Evolutionary conservation across 495 filamentous ascomycete genomes (phyloP), one percentile per base, ranked within the genome.

Genomic region (Articulospora tetracladia): DNA sequence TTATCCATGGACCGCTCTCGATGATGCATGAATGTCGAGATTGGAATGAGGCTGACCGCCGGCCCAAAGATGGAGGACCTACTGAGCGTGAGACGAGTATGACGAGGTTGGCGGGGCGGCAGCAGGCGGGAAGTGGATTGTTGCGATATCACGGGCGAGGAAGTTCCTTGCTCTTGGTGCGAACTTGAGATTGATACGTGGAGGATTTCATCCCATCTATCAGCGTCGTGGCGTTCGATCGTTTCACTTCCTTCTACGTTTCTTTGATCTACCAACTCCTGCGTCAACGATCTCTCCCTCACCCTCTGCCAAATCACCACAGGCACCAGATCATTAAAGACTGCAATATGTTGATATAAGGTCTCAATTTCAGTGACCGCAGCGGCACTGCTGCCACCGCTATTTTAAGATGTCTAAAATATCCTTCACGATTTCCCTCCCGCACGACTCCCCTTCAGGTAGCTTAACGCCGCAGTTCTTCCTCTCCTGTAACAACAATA

Each of bases 401-500:
- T n/a, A 19, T 17, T 44, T 3, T 17, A 19, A 44, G 15, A 59
- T 59, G 57, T 52, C 57, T n/a, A 59, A 59, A 26, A 25, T 59
- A 36, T 39, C 39, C 2, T 59, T 59, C 34, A 59, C 57, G 0
- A 52, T 52, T n/a, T 17, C 47, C 1, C 22, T 59, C 1, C 57
- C 47, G 19, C 57, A 59, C 32, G 57, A 59, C 12, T 4, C 12
- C 3, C 23, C 39, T 11, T 25, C 20, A 7, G 47, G 57, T 13
- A 19, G 30, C 27, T 27, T 20, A 12, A 59, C 30, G 19, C 46
- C 47, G 12, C 47, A 53, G 27, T 53, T 59, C 25, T 36, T 51
- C 48, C 24, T 41, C 27, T 59, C 57, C 27, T 52, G 47, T 23
- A 59, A 53, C 27, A 59, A 59, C 15, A 52, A 51, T n/a, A 52